These are phyloP conservation scores for Penicillium paneum DNA, from an alignment of 2,329 filamentous ascomycete species.

Conservation along the genomic window DNA sequence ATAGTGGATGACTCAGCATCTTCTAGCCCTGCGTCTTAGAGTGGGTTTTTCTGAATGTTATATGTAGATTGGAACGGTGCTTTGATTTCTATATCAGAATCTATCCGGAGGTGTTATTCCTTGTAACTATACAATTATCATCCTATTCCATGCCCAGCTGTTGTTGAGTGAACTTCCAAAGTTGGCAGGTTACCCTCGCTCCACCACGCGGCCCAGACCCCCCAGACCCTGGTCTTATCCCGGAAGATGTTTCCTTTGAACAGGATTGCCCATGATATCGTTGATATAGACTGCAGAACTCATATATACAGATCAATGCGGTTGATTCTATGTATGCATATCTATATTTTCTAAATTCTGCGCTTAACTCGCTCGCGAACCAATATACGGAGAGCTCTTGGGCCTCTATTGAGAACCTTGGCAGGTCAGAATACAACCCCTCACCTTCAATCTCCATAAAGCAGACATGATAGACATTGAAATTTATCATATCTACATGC, in stretches of 20 bases:
- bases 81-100: neutral
- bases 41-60: neutral
- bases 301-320: neutral
- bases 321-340: no score
- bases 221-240: slow-evolving; percentile 6
- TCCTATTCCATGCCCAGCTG: neutral
- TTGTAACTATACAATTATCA: neutral
- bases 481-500: neutral
- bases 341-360: neutral
- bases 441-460: neutral
- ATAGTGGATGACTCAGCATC: slow-evolving; percentile 18
- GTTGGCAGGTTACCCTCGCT: slow-evolving; percentile 2
- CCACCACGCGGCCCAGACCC: slow-evolving; percentile 10
- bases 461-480: neutral
- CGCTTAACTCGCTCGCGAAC: neutral
- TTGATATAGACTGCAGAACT: neutral
- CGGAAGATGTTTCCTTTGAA: neutral
- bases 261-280: neutral
- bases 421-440: slow-evolving; percentile 1
- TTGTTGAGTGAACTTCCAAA: neutral
- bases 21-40: neutral
- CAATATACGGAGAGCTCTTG: neutral
- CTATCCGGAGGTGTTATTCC: neutral
- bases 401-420: neutral
- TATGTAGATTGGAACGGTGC: neutral